Evolutionary conservation across 495 filamentous ascomycete species (phyloP).

Genomic region (Talaromyces proteolyticus): DNA sequence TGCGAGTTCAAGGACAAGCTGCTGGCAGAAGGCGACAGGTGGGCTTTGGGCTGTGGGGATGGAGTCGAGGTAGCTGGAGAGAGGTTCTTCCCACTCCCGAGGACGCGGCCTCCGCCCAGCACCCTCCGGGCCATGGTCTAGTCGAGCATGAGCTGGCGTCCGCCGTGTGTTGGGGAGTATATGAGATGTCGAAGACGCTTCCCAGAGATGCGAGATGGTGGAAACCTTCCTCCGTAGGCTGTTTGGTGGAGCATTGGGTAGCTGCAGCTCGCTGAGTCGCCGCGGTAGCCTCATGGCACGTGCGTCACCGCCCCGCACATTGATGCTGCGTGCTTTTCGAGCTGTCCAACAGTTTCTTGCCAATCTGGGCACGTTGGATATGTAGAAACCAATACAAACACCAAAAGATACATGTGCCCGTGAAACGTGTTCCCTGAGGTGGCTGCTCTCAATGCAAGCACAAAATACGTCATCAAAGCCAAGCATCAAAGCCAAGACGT

Average conservation of each 20-base stretch:
- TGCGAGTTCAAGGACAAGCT: conserved; percentile 57
- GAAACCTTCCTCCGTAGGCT: not conserved
- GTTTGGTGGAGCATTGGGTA: not conserved
- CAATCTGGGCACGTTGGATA: too few species aligned
- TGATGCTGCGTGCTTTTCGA: too few species aligned
- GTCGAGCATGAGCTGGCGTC: conserved; percentile 4
- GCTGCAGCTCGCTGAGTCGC: not conserved
- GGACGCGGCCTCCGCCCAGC: conserved; percentile 82
- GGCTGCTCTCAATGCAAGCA: too few species aligned
- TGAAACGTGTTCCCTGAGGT: too few species aligned
- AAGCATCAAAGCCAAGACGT: too few species aligned
- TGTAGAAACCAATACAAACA: too few species aligned
- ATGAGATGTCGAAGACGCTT: not conserved
- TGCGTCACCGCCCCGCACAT: conserved; percentile 2
- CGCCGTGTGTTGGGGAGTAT: not conserved
- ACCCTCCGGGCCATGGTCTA: conserved; percentile 70
- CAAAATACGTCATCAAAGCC: too few species aligned
- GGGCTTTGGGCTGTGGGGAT: conserved; percentile 49
- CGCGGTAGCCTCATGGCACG: not conserved
- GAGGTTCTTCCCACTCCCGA: conserved; percentile 75
- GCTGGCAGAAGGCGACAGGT: conserved; percentile 55
- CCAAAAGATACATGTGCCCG: too few species aligned
- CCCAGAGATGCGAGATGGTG: not conserved
- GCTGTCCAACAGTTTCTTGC: too few species aligned
- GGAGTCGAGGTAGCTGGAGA: conserved; percentile 58